A percentile compares a stretch with the other conserved stretches of the same genome.
Conservation (phyloP, 495 filamentous ascomycete genomes). For the Niebla homalea region DNA sequence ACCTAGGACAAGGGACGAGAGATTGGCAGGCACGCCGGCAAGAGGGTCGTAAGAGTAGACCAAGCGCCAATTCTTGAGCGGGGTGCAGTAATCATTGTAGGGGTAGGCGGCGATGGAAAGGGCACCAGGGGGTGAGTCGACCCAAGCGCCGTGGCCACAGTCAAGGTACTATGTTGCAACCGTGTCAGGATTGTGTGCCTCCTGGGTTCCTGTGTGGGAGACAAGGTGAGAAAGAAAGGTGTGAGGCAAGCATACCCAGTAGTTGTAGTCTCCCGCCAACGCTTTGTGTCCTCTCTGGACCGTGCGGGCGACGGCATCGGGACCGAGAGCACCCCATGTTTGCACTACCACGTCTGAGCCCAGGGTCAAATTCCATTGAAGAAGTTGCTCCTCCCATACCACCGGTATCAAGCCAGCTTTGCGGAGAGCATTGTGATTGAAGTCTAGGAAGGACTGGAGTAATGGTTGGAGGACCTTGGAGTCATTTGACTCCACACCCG, state of each 20-base stretch:
- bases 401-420: slow-evolving; percentile 49
- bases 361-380: slow-evolving; percentile 60
- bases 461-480: slow-evolving; percentile 49
- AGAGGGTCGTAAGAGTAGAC: slow-evolving; percentile 66
- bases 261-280: slow-evolving; percentile 62
- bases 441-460: slow-evolving; percentile 57
- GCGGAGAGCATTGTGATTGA: slow-evolving; percentile 45
- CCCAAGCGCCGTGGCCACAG: slow-evolving; percentile 66
- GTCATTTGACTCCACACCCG: slow-evolving; percentile 49
- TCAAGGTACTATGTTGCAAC: slow-evolving; percentile 44
- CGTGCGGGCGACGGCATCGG: slow-evolving; percentile 36
- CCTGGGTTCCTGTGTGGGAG: background rate
- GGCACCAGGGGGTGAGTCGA: slow-evolving; percentile 44
- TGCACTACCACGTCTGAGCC: slow-evolving; percentile 52
- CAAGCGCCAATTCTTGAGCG: slow-evolving; percentile 61
- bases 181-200: no score
- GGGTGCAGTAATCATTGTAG: slow-evolving; percentile 64
- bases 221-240: slow-evolving; percentile 18
- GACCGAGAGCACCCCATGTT: slow-evolving; percentile 48
- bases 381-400: slow-evolving; percentile 73
- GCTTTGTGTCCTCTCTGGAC: slow-evolving; percentile 48
- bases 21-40: slow-evolving; percentile 39
- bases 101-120: slow-evolving; percentile 29
- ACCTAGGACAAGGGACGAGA: slow-evolving; percentile 53
- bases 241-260: slow-evolving; percentile 32